Percentiles rank a stretch among this genome's conserved stretches.
These are phyloP conservation scores for Plasmodium coatneyi DNA, from an alignment of 169 alveolate species.

Conservation along the genomic window DNA sequence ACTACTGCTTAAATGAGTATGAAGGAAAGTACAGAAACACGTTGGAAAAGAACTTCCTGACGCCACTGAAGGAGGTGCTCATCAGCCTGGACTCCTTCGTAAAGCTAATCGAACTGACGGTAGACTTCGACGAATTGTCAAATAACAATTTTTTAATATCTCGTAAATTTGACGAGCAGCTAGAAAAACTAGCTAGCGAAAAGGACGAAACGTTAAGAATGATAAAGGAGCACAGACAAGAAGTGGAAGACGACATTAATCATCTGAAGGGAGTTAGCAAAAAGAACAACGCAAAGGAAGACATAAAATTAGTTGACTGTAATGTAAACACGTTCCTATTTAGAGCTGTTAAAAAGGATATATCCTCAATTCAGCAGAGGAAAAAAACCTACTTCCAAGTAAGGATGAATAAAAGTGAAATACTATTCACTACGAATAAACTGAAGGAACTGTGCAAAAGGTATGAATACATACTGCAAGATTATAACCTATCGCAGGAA, in stretches of 20 bases:
- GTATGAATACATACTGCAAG: constrained; percentile 81
- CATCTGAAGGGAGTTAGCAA: constrained; percentile 83
- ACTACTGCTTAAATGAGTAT: constrained; percentile 76
- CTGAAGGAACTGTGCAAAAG: constrained; percentile 85
- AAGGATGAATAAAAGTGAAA: constrained; percentile 90
- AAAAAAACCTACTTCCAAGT: constrained; percentile 80
- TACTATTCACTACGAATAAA: constrained; percentile 89
- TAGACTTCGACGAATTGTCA: constrained; percentile 93
- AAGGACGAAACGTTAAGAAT: constrained; percentile 57
- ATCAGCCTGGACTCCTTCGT: constrained; percentile 87
- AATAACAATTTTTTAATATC: constrained; percentile 89
- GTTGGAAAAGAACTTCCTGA: constrained; percentile 75
- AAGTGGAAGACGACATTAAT: constrained; percentile 87
- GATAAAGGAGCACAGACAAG: constrained; percentile 82
- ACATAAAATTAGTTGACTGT: constrained; percentile 88
- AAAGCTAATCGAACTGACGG: constrained; percentile 92
- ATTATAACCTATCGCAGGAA: constrained; percentile 87
- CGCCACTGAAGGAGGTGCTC: constrained; percentile 84
- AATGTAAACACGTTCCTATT: constrained; percentile 86
- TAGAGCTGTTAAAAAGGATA: constrained; percentile 90
- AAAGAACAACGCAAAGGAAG: constrained; percentile 76
- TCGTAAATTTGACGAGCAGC: constrained; percentile 87
- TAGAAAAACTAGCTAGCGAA: constrained; percentile 70
- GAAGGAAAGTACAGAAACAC: constrained; percentile 79
- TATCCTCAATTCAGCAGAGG: constrained; percentile 74